Conservation (phyloP, 192 early-diverging fungal species). For the Coemansia sp. region DNA sequence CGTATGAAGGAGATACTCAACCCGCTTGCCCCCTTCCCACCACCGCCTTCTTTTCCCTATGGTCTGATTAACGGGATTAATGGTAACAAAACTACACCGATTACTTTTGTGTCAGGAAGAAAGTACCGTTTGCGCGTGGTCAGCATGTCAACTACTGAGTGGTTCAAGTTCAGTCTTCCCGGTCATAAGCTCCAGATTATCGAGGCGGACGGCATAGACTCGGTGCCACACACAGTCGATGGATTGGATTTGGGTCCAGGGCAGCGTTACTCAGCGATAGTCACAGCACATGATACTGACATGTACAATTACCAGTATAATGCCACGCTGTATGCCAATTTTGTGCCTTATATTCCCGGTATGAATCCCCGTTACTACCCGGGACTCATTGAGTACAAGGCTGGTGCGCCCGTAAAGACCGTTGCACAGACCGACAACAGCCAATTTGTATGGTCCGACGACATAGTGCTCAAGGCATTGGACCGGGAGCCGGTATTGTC, state of each 20-base stretch:
- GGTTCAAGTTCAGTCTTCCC: conserved; percentile 73
- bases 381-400: conserved; percentile 13
- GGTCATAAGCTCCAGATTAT: conserved; percentile 76
- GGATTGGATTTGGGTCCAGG: background rate
- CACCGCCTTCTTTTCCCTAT: conserved; percentile 63
- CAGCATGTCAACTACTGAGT: conserved; percentile 61
- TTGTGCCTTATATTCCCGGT: conserved; percentile 39
- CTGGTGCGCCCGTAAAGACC: background rate
- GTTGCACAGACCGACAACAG: background rate
- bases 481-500: conserved; percentile 12
- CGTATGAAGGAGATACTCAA: conserved; percentile 42
- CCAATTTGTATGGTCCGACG: conserved; percentile 17
- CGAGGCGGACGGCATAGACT: conserved; percentile 72
- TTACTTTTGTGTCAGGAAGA: background rate
- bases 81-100: conserved; percentile 23
- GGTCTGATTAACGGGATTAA: conserved; percentile 43
- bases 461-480: conserved; percentile 15
- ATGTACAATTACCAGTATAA: background rate
- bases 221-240: conserved; percentile 38
- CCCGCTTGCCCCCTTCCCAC: conserved; percentile 60
- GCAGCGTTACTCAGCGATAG: background rate
- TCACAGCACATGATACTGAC: background rate
- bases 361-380: conserved; percentile 43
- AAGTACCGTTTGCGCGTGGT: background rate
- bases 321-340: background rate